Conservation (phyloP, 2,329 filamentous ascomycete genomes). For the Hypoxylon rubiginosum region DNA sequence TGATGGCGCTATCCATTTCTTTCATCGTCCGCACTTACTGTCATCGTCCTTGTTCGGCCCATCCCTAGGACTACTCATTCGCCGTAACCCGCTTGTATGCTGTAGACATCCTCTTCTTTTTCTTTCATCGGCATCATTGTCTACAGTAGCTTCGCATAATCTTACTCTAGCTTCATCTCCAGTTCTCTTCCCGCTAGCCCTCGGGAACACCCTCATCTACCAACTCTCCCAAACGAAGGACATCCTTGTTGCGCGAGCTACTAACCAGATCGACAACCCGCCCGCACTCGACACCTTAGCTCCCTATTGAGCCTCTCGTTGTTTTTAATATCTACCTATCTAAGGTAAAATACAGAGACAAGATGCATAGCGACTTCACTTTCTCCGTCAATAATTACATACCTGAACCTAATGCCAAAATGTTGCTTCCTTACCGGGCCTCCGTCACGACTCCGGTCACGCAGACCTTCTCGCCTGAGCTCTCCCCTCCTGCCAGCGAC, state of each 20-base stretch:
- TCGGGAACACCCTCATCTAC: not conserved
- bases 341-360: conserved; percentile 19
- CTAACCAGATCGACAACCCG: conserved; percentile 7
- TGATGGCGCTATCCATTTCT: conserved; percentile 11
- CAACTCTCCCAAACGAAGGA: conserved; percentile 15
- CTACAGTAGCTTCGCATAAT: conserved; percentile 6
- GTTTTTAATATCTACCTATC: not conserved
- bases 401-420: conserved; percentile 37
- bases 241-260: conserved; percentile 11
- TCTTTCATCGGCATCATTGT: not conserved
- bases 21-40: not conserved
- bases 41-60: conserved; percentile 1
- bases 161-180: conserved; percentile 4
- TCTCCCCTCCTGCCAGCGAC: conserved; percentile 41
- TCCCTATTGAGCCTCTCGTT: conserved; percentile 8
- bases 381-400: conserved; percentile 43
- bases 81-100: conserved; percentile 2
- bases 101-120: not conserved
- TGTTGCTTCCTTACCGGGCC: conserved; percentile 44
- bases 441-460: conserved; percentile 42
- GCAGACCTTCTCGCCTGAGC: conserved; percentile 38
- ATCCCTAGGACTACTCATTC: conserved; percentile 2
- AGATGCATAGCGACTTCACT: conserved; percentile 48
- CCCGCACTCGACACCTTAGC: conserved; percentile 5
- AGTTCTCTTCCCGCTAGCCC: conserved; percentile 7